A percentile compares a stretch with the other conserved stretches of the same genome.
Conservation (phyloP, 306 rosid genomes). For the Senna siamea region DNA sequence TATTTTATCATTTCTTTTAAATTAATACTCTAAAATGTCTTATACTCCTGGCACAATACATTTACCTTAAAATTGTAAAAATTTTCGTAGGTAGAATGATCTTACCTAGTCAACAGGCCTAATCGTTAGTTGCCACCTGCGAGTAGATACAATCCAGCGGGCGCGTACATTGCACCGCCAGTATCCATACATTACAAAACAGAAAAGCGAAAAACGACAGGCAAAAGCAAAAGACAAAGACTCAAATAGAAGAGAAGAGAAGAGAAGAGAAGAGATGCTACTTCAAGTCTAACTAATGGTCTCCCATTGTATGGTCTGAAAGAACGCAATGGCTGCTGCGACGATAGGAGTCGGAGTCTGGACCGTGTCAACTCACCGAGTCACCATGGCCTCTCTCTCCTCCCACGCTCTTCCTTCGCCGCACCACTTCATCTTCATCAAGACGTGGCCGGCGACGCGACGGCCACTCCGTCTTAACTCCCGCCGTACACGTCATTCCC, state of each 20-base stretch:
- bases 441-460: slow-evolving; percentile 39
- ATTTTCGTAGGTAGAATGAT: too few species aligned
- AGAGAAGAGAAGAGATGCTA: not conserved
- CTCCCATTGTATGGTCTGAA: slow-evolving; percentile 75
- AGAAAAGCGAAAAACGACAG: too few species aligned
- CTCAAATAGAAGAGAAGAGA: not conserved
- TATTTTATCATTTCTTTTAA: too few species aligned
- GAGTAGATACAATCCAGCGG: too few species aligned
- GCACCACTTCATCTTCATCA: slow-evolving; percentile 49
- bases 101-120: too few species aligned
- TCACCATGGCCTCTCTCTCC: slow-evolving; percentile 46
- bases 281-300: not conserved
- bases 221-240: too few species aligned
- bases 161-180: too few species aligned
- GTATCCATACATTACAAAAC: too few species aligned
- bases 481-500: slow-evolving; percentile 42
- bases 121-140: too few species aligned
- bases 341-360: slow-evolving; percentile 68
- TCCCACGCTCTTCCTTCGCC: slow-evolving; percentile 48
- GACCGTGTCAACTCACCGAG: slow-evolving; percentile 65
- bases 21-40: too few species aligned
- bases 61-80: too few species aligned
- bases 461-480: slow-evolving; percentile 46
- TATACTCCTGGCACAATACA: too few species aligned
- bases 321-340: slow-evolving; percentile 58